These are phyloP conservation scores for Serendipita vermifera DNA, from an alignment of 768 basidiomycete species.

Conservation along the genomic window DNA sequence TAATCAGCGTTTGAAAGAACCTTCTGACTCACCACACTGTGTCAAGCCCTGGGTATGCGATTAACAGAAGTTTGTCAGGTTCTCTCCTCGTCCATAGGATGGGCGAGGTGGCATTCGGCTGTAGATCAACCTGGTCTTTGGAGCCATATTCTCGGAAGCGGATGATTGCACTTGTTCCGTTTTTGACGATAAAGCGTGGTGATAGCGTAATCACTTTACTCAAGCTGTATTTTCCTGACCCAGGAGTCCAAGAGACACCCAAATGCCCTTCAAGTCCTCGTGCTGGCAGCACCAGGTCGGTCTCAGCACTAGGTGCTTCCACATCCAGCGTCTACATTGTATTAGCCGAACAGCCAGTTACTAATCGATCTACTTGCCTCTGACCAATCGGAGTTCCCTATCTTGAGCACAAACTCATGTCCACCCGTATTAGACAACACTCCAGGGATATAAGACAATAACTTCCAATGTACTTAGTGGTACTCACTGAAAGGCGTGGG, in stretches of 20 bases:
- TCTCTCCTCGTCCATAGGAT: constrained; percentile 54
- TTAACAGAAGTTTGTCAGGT: constrained; percentile 61
- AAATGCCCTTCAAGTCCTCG: constrained; percentile 58
- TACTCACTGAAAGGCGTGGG: constrained; percentile 71
- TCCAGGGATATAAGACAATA: constrained; percentile 21
- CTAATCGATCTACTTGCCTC: constrained; percentile 36
- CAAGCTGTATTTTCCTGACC: constrained; percentile 92
- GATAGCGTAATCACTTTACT: constrained; percentile 85
- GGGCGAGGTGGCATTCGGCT: constrained; percentile 54
- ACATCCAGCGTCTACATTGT: constrained; percentile 57
- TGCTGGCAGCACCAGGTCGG: constrained; percentile 59
- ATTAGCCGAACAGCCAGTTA: neutral
- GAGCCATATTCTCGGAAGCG: constrained; percentile 79
- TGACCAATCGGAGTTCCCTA: constrained; percentile 82
- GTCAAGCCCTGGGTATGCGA: constrained; percentile 78
- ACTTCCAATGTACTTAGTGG: neutral
- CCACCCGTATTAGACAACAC: constrained; percentile 80
- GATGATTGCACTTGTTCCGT: constrained; percentile 53
- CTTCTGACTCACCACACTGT: constrained; percentile 51
- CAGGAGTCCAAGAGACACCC: constrained; percentile 86
- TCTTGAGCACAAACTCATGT: constrained; percentile 68
- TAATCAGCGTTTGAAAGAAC: neutral
- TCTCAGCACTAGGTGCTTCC: constrained; percentile 87
- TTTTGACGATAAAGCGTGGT: constrained; percentile 84
- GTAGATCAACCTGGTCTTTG: constrained; percentile 45